Evolutionary conservation across 257 asterid species (phyloP).

Genomic region (Penstemon davidsonii): DNA sequence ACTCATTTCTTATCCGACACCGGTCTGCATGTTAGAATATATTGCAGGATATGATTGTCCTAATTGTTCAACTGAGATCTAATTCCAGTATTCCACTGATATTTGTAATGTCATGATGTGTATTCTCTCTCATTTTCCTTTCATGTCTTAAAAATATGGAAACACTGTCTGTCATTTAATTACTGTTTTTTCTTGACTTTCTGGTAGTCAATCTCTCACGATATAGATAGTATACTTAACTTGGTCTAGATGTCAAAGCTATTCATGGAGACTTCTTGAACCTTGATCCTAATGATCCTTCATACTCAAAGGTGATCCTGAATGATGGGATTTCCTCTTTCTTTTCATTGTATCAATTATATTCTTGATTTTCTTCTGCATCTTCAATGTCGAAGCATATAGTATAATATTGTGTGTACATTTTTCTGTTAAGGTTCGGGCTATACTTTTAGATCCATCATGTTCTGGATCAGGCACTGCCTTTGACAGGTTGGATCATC

Average conservation of each 20-base stretch:
- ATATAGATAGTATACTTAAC: slow-evolving; percentile 51
- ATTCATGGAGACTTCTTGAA: slow-evolving; percentile 78
- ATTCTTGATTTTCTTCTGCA: slow-evolving; percentile 1
- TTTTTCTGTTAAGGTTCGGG: slow-evolving; percentile 56
- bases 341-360: not conserved
- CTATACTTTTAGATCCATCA: slow-evolving; percentile 89
- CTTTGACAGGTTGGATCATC: slow-evolving; percentile 81
- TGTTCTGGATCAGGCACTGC: slow-evolving; percentile 98
- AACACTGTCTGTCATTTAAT: not conserved
- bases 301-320: slow-evolving; percentile 61
- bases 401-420: no score
- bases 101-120: not conserved
- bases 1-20: slow-evolving; percentile 11
- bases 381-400: not conserved
- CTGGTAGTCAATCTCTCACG: not conserved
- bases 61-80: not conserved
- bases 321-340: not conserved
- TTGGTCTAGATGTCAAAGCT: slow-evolving; percentile 59
- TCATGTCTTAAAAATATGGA: not conserved
- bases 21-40: not conserved
- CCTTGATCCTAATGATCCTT: slow-evolving; percentile 61
- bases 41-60: not conserved
- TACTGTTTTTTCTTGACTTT: slow-evolving; percentile 2
- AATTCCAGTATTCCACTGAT: not conserved
- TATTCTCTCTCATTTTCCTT: not conserved